Evolutionary conservation across 2,329 filamentous ascomycete species (phyloP).

Genomic region (Colletotrichum viniferum): DNA sequence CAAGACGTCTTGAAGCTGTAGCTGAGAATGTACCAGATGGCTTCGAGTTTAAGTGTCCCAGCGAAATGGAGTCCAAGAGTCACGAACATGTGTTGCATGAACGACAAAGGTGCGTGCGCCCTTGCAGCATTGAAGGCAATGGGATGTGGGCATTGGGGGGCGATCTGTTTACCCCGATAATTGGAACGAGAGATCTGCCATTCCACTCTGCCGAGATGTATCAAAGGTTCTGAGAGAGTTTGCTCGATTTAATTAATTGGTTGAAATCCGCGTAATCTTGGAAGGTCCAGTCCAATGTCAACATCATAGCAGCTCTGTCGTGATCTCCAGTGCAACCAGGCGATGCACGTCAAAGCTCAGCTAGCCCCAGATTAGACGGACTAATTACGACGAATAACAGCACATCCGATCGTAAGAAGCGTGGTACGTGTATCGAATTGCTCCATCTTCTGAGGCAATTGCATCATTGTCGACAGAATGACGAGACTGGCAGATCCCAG

Average conservation of each 20-base stretch:
- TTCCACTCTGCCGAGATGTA: not conserved
- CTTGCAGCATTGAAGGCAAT: not conserved
- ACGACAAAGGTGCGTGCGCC: not conserved
- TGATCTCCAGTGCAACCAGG: conserved; percentile 1
- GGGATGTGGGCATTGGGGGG: not conserved
- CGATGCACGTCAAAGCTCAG: not conserved
- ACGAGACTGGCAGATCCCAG: not conserved
- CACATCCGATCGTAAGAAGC: not conserved
- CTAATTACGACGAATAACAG: not conserved
- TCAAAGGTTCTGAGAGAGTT: not conserved
- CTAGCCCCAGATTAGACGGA: not conserved
- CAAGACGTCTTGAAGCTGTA: rapidly evolving
- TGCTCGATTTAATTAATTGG: not conserved
- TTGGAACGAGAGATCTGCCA: not conserved
- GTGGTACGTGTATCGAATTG: not conserved
- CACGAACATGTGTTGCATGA: not conserved
- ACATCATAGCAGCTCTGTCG: not conserved
- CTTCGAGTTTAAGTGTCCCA: not conserved
- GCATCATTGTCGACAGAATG: conserved; percentile 3
- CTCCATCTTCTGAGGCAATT: not conserved
- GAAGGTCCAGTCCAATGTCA: not conserved
- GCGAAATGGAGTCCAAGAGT: not conserved
- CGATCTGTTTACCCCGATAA: not conserved
- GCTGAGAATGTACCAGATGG: rapidly evolving
- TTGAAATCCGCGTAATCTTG: not conserved